Base-by-base conservation (phyloP, 768 basidiomycete species). In the Suillus clintonianus region DNA sequence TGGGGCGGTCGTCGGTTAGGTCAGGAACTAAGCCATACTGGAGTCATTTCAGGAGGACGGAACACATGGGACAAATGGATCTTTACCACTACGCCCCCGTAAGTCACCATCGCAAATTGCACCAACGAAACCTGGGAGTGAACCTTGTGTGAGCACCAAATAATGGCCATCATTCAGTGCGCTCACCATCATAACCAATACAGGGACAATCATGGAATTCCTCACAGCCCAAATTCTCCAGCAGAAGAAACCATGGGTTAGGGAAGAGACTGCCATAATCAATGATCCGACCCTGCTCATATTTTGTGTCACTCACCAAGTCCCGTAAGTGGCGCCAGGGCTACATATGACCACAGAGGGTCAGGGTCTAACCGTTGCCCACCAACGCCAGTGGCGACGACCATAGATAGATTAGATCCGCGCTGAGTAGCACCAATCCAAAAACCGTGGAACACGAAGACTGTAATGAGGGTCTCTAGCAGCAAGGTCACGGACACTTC, bases 231-330 rank as follows among this genome's bases (percentile, higher is more conserved):
- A 54, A 63, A 74, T 68, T 60, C 66, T 53, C 72, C 71, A 74
- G 47, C 68, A 72, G 60, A 59, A 68, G 36, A 72, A 72, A 7
- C 68, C 59, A 8, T 74, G 72, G 2, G 64, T 65, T 24, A 67
- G 6, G 11, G 61, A 63, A 8, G 65, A 67, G 14, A 71, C 71
- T 67, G 10, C 14, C 24, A 5, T 48, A 0, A 1, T 22, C 69
- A 9, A 64, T 50, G 11, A 19, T 27, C 10, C 14, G 9, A 24
- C 24, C 8, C 2, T 32, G 45, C 4, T 27, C 4, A 34, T n/a
- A 37, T 9, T 5, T 15, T 11, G 36, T 27, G 3, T 15, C 48
- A 61, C 60, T 71, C n/a, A 72, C 71, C 70, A 32, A 73, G 55
- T 57, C 65, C 70, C 19, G 65, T 50, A 3, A 67, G 59, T 9